Conservation (phyloP, 2,329 filamentous ascomycete genomes). For the Lojkania enalia region DNA sequence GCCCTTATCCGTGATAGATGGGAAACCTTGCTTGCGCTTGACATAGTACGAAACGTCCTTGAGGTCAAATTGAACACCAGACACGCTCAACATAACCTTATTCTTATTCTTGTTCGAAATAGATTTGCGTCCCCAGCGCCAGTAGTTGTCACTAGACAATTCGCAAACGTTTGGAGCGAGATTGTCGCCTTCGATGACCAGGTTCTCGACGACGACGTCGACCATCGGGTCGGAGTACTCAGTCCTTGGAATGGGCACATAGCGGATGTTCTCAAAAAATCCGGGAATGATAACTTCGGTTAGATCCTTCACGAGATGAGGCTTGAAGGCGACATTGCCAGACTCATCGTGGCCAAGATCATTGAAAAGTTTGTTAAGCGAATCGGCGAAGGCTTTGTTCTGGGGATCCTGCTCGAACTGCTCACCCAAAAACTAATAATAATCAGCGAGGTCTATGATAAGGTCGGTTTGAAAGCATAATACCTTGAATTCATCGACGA, state of each 20-base stretch:
- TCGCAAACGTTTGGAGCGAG: constrained; percentile 92
- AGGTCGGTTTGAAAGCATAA: constrained; percentile 78
- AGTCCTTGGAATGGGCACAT: constrained; percentile 90
- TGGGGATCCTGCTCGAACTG: no score
- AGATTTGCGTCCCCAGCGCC: constrained; percentile 91
- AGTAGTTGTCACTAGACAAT: constrained; percentile 88
- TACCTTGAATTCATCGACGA: constrained; percentile 90
- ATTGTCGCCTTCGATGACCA: constrained; percentile 95
- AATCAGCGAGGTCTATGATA: no score
- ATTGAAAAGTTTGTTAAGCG: constrained; percentile 81
- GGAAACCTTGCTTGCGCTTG: constrained; percentile 93
- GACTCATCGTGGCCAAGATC: constrained; percentile 86
- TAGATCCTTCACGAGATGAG: constrained; percentile 86
- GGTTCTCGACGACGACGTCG: constrained; percentile 89
- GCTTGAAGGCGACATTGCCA: constrained; percentile 89
- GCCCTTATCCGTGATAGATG: constrained; percentile 82
- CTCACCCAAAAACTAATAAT: no score
- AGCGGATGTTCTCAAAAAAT: constrained; percentile 81
- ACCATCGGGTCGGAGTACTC: constrained; percentile 85
- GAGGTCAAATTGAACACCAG: constrained; percentile 90
- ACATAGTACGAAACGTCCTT: constrained; percentile 82
- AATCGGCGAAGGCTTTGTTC: constrained; percentile 77
- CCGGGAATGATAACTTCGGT: constrained; percentile 83
- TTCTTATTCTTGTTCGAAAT: constrained; percentile 80
- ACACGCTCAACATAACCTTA: constrained; percentile 80